Evolutionary conservation across 2,329 filamentous ascomycete species (phyloP).

Genomic region (Botrytis cinerea): DNA sequence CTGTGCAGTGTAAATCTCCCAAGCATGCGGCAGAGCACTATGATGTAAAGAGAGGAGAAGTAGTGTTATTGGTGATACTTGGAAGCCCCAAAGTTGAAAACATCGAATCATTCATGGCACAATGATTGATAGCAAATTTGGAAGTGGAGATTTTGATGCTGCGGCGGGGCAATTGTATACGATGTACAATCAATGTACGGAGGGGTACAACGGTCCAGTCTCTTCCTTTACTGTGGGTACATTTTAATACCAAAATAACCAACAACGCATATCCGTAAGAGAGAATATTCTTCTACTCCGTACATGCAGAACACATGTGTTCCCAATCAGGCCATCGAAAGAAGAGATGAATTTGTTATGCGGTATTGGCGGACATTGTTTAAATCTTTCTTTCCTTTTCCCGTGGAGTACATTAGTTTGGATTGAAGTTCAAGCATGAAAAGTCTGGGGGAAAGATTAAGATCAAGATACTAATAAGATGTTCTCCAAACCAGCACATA

Average conservation of each 20-base stretch:
- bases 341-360: not conserved
- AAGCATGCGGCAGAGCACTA: not conserved
- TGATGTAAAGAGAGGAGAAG: not conserved
- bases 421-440: not conserved
- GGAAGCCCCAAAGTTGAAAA: not conserved
- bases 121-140: not conserved
- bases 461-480: not conserved
- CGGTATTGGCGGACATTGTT: not conserved
- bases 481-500: not conserved
- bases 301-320: not conserved
- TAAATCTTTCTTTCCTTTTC: not conserved
- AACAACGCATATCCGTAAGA: not conserved
- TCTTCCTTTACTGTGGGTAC: not conserved
- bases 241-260: not conserved
- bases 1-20: not conserved
- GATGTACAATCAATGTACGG: not conserved
- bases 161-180: not conserved
- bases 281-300: not conserved
- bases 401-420: not conserved
- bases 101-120: not conserved
- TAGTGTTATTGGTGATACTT: not conserved
- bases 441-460: not conserved
- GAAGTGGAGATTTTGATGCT: not conserved
- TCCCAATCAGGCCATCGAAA: not conserved
- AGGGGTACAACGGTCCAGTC: slow-evolving; percentile 1